A percentile compares a stretch with the other conserved stretches of the same genome.
Evolutionary conservation across 371 early-diverging fungal genomes (phyloP).

Genomic region (Synchytrium microbalum): DNA sequence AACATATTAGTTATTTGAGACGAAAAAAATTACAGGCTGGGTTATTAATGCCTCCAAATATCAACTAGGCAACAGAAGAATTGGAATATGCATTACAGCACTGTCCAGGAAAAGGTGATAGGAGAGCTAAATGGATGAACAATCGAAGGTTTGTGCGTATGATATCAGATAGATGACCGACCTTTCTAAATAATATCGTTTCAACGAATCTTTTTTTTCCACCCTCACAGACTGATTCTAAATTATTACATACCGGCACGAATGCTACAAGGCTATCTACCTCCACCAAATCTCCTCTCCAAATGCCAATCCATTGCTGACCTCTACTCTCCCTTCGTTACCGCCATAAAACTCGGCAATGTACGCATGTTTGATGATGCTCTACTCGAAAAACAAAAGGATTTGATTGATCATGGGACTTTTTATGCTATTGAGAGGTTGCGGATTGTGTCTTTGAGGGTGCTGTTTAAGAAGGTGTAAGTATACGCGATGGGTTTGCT

Average conservation of each 20-base stretch:
- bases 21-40: constrained; percentile 1
- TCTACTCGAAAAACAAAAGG: constrained; percentile 41
- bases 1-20: constrained; percentile 7
- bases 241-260: constrained; percentile 66
- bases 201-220: background rate
- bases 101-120: constrained; percentile 38
- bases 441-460: constrained; percentile 60
- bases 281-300: constrained; percentile 43
- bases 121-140: constrained; percentile 45
- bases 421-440: constrained; percentile 71
- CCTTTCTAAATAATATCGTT: background rate
- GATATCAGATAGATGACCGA: background rate
- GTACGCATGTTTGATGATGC: constrained; percentile 58
- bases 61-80: constrained; percentile 55
- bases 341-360: constrained; percentile 60
- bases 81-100: constrained; percentile 59
- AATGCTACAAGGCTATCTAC: constrained; percentile 57
- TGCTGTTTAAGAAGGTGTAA: constrained; percentile 69
- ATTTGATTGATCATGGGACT: constrained; percentile 57
- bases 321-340: constrained; percentile 29
- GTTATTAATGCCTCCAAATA: background rate
- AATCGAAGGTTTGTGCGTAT: background rate
- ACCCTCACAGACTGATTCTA: constrained; percentile 52
- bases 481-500: constrained; percentile 4
- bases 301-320: constrained; percentile 44